phyloP scores from a whole-genome alignment of 768 basidiomycete genomes.

The Psilocybe tampanensis region DNA sequence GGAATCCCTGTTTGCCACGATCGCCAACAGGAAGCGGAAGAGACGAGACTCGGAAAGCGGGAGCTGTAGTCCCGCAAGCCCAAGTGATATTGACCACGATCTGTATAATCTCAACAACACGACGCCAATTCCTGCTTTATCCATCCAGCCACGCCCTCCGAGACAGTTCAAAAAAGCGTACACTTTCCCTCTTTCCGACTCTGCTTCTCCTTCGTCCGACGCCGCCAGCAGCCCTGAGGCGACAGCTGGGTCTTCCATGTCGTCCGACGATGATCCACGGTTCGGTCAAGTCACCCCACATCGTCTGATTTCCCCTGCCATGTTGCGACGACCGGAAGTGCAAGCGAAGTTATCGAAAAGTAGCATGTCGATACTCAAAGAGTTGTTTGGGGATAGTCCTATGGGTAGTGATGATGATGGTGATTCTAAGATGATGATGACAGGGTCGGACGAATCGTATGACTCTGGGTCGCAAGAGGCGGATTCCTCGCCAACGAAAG shows the following conservation, averaged over 20 bases:
- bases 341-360: neutral
- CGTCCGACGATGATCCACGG: conserved; percentile 69
- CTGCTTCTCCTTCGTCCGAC: too few relatives aligned
- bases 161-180: conserved; percentile 5
- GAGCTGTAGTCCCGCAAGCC: too few relatives aligned
- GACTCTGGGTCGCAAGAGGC: too few relatives aligned
- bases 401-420: conserved; percentile 25
- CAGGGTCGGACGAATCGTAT: too few relatives aligned
- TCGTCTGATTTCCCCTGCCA: conserved; percentile 63
- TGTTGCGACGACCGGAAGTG: conserved; percentile 16
- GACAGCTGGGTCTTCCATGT: conserved; percentile 28
- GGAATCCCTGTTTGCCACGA: conserved; percentile 7
- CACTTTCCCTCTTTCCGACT: conserved; percentile 5
- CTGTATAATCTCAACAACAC: neutral
- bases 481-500: too few relatives aligned
- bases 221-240: conserved; percentile 7
- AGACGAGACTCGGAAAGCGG: conserved; percentile 7
- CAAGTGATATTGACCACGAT: neutral
- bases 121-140: conserved; percentile 12
- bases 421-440: too few relatives aligned
- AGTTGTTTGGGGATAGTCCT: conserved; percentile 17
- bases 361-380: conserved; percentile 5
- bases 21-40: conserved; percentile 21
- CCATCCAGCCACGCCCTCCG: conserved; percentile 9
- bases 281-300: conserved; percentile 72